Percentiles rank a stretch among this genome's conserved stretches.
phyloP scores from a whole-genome alignment of 441 rosid genomes.

The Erysimum cheiri region DNA sequence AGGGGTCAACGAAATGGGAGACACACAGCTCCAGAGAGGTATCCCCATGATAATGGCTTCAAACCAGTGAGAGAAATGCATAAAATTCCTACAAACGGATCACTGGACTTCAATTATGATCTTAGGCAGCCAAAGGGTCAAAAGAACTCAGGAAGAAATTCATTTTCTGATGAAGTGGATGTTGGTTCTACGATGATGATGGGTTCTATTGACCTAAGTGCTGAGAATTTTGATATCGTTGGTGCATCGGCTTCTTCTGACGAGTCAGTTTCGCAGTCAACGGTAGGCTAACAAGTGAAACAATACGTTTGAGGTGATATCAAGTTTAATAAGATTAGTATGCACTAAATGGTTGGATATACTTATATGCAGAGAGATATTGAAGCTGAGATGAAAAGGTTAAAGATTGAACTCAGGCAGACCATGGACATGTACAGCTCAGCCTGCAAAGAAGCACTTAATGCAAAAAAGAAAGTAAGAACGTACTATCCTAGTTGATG shows the following conservation, averaged over 20 bases:
- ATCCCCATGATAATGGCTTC: conserved; percentile 42
- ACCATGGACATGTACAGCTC: conserved; percentile 87
- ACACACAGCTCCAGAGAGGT: conserved; percentile 47
- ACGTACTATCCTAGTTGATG: neutral
- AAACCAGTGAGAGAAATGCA: conserved; percentile 41
- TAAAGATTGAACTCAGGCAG: conserved; percentile 83
- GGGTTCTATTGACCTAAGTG: conserved; percentile 56
- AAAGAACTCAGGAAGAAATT: conserved; percentile 42
- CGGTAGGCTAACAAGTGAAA: conserved; percentile 49
- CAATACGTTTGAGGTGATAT: neutral
- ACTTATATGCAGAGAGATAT: conserved; percentile 59
- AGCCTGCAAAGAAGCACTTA: conserved; percentile 88
- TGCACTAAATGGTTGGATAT: conserved; percentile 11
- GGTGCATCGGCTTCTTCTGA: conserved; percentile 42
- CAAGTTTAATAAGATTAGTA: conserved; percentile 2
- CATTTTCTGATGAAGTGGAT: conserved; percentile 49
- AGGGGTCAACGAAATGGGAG: conserved; percentile 45
- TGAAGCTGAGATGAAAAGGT: conserved; percentile 85
- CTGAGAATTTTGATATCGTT: conserved; percentile 48
- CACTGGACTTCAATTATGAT: conserved; percentile 51
- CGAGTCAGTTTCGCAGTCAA: conserved; percentile 44
- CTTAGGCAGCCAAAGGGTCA: conserved; percentile 33
- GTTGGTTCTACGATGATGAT: conserved; percentile 28
- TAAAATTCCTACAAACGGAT: conserved; percentile 42
- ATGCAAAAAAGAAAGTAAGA: conserved; percentile 69